Percentiles rank a stretch among this genome's conserved stretches.
phyloP scores from a whole-genome alignment of 768 basidiomycete genomes.

The Brasilioporus rufonigricans region DNA sequence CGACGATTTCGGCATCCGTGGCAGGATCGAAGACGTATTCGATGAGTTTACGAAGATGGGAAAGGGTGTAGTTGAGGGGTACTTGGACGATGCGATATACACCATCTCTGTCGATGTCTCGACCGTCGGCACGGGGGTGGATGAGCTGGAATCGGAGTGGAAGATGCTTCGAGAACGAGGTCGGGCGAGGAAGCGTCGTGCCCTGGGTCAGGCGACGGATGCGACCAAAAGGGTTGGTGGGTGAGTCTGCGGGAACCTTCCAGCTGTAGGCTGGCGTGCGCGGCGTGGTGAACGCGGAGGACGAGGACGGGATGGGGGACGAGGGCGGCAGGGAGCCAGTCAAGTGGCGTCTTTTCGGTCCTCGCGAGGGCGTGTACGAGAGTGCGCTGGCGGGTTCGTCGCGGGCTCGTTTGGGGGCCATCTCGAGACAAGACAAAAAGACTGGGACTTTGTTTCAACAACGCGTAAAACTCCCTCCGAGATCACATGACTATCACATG shows the following conservation, averaged over 20 bases:
- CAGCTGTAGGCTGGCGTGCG: conserved; percentile 42
- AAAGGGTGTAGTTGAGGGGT: conserved; percentile 67
- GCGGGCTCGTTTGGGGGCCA: conserved; percentile 31
- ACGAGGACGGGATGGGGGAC: conserved; percentile 28
- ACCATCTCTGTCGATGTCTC: conserved; percentile 40
- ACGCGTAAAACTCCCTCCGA: neutral
- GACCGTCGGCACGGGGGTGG: conserved; percentile 29
- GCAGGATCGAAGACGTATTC: conserved; percentile 51
- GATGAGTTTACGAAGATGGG: conserved; percentile 60
- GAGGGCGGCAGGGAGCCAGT: conserved; percentile 25
- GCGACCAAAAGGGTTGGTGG: conserved; percentile 67
- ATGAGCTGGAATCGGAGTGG: conserved; percentile 63
- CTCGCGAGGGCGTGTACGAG: conserved; percentile 31
- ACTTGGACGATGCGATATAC: conserved; percentile 67
- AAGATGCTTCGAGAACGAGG: conserved; percentile 58
- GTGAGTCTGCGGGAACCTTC: conserved; percentile 59
- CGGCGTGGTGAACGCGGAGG: conserved; percentile 28
- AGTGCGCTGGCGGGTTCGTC: conserved; percentile 25
- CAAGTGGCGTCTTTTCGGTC: conserved; percentile 26
- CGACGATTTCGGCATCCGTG: conserved; percentile 23
- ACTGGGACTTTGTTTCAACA: conserved; percentile 1
- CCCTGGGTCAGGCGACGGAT: conserved; percentile 41
- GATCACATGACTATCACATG: conserved; percentile 20
- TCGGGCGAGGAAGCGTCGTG: conserved; percentile 39
- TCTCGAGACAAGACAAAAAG: neutral